Conservation (phyloP, 2,329 filamentous ascomycete species). For the Cladophialophora yegresii region DNA sequence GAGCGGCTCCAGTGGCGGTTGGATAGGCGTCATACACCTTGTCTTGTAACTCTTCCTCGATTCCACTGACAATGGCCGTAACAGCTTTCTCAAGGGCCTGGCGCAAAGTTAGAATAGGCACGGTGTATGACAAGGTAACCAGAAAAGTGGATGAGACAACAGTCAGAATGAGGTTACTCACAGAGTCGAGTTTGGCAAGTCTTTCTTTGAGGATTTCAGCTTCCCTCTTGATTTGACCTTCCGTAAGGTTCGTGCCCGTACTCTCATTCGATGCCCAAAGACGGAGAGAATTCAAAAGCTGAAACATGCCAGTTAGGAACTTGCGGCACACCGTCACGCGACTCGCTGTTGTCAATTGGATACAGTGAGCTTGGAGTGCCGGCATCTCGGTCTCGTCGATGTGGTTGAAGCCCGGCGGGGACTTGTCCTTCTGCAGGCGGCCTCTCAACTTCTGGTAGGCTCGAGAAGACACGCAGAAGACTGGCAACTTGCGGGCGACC, state of each 20-base stretch:
- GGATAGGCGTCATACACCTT: not conserved
- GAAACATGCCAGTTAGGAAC: slow-evolving; percentile 56
- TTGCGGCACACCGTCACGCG: slow-evolving; percentile 49
- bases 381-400: slow-evolving; percentile 62
- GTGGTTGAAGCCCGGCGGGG: slow-evolving; percentile 56
- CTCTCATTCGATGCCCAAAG: slow-evolving; percentile 54
- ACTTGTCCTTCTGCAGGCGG: slow-evolving; percentile 57
- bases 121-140: not conserved
- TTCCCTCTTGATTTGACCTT: slow-evolving; percentile 45
- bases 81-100: slow-evolving; percentile 2
- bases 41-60: not conserved
- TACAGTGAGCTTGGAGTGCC: slow-evolving; percentile 60
- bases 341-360: slow-evolving; percentile 57
- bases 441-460: slow-evolving; percentile 64
- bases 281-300: slow-evolving; percentile 56
- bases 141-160: not conserved
- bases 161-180: slow-evolving; percentile 31
- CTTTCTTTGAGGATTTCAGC: slow-evolving; percentile 45
- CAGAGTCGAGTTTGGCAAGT: slow-evolving; percentile 48
- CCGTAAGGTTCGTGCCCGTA: slow-evolving; percentile 45
- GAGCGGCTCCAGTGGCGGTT: not conserved
- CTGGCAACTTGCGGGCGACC: slow-evolving; percentile 58
- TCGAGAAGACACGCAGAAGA: slow-evolving; percentile 65
- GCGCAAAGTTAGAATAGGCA: not conserved
- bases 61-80: not conserved